phyloP scores from a whole-genome alignment of 2,329 filamentous ascomycete species.

The Fusarium armeniacum region DNA sequence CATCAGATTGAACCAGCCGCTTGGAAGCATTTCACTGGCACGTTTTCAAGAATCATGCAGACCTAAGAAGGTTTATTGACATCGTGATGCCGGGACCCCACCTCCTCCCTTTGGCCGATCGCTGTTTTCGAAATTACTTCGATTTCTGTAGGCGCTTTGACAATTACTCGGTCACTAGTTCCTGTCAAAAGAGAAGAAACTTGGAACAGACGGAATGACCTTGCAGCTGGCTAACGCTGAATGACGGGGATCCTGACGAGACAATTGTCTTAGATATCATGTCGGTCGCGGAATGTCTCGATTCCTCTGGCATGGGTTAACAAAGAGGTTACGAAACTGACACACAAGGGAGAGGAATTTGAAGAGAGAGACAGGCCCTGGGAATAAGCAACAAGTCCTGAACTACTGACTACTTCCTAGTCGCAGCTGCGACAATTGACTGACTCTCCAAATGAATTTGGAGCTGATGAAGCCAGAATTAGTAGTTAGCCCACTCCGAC shows the following conservation, averaged over 20 bases:
- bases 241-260: constrained; percentile 13
- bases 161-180: background rate
- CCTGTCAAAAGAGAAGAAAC: constrained; percentile 1
- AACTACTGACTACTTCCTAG: constrained; percentile 2
- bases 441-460: background rate
- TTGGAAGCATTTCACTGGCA: constrained; percentile 20
- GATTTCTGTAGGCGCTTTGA: constrained; percentile 1
- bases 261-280: constrained; percentile 16
- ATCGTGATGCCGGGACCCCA: constrained; percentile 23
- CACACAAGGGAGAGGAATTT: constrained; percentile 31
- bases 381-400: constrained; percentile 22
- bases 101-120: constrained; percentile 9
- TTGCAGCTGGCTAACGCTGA: constrained; percentile 8
- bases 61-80: constrained; percentile 2
- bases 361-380: constrained; percentile 16
- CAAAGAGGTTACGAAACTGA: constrained; percentile 31
- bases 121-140: constrained; percentile 12
- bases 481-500: constrained; percentile 13
- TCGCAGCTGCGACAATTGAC: constrained; percentile 11
- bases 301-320: constrained; percentile 25
- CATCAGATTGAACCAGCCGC: constrained; percentile 6
- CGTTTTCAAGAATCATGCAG: constrained; percentile 17
- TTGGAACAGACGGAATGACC: constrained; percentile 30
- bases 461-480: constrained; percentile 10
- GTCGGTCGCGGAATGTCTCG: constrained; percentile 36